Evolutionary conservation across 805 yeast genomes (phyloP), one percentile per base, ranked within the genome.

Genomic region (Hanseniaspora clermontiae): DNA sequence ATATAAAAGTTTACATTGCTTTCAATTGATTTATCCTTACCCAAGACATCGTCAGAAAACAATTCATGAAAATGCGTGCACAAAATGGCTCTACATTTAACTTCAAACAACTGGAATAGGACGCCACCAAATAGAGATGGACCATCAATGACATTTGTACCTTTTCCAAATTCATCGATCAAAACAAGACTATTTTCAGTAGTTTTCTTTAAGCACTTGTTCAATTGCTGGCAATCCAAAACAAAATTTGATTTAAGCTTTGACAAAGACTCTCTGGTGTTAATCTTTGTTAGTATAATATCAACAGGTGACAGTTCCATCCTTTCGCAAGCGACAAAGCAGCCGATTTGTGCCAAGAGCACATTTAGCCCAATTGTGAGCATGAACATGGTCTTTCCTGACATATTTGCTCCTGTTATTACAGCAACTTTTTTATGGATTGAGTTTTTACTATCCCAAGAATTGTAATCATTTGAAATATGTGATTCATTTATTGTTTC

Each of bases 141-240:
- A 0, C 79, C 79, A 54, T 76, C 77, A 12, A 70, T 61, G 0
- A 71, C 60, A 61, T 75, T 78, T 0, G 79, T 77, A 0, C 81
- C 81, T 58, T 77, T 76, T 0, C 82, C 82, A 64, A 75, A 77
- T 58, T 78, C 82, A 63, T 78, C 81, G 29, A 79, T 68, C 6
- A 79, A 63, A 1, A 80, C 59, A 31, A 80, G 59, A 12, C 79
- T 75, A 46, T 63, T 67, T 0, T 65, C 62, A 0, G 79, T 75
- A 31, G 68, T 60, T 52, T 74, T 59, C 4, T 71, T 65, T 20
- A 77, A 59, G 51, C 77, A 73, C 60, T 69, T 73, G 57, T 66
- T 67, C 64, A 79, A 70, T 65, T 70, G 78, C 45, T 65, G 68
- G 10, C 72, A 60, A 60, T 79, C 83, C n/a, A 72, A 69, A 65